A percentile compares a stretch with the other conserved stretches of the same genome.
Evolutionary conservation across 1,139 yeast species (phyloP).

Genomic region (Yueomyces sp.): DNA sequence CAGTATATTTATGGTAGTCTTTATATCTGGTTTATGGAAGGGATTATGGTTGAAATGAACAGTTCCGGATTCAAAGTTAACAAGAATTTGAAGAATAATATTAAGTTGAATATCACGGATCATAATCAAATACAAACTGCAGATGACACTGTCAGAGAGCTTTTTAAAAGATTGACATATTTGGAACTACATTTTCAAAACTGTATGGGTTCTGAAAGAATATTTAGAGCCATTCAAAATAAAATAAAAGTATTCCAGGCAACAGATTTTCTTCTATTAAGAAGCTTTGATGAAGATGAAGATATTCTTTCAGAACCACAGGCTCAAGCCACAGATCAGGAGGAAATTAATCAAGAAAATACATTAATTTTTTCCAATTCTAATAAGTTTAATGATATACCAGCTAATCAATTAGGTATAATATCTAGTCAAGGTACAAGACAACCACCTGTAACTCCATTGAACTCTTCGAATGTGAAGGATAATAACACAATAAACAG

Average conservation of each 20-base stretch:
- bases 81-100: constrained; percentile 6
- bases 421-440: no score
- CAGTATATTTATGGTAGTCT: constrained; percentile 8
- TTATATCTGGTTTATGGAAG: constrained; percentile 12
- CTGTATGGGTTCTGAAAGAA: not conserved
- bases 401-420: no score
- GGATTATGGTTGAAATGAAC: constrained; percentile 9
- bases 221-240: not conserved
- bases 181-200: constrained; percentile 8
- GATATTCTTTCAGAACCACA: no score
- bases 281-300: no score
- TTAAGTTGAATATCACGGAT: constrained; percentile 6
- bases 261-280: no score
- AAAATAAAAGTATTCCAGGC: no score
- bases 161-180: constrained; percentile 5
- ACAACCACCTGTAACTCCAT: not conserved
- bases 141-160: not conserved
- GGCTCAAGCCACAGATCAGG: no score
- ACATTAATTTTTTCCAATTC: no score
- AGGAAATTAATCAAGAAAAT: no score
- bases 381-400: no score
- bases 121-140: constrained; percentile 2
- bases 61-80: constrained; percentile 6
- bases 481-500: not conserved
- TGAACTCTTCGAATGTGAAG: not conserved